Conservation (phyloP, 2,329 filamentous ascomycete species). For the Xylariaceae sp. region DNA sequence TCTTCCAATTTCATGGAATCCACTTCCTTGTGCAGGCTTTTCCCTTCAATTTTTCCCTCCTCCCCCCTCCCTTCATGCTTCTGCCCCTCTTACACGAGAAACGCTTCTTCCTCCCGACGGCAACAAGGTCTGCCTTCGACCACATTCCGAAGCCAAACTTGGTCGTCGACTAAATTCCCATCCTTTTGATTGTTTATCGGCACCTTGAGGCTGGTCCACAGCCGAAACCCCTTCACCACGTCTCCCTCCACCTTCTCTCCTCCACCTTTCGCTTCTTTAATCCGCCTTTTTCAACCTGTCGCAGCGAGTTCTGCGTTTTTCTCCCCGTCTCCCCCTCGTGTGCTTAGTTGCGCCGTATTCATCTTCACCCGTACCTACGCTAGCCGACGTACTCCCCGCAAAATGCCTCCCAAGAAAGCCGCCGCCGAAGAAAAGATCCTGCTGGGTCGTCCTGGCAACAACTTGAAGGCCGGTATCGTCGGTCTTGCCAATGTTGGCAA, state of each 20-base stretch:
- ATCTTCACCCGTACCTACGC: slow-evolving; percentile 52
- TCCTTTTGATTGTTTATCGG: slow-evolving; percentile 9
- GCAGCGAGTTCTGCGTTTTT: slow-evolving; percentile 64
- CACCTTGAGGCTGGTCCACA: slow-evolving; percentile 34
- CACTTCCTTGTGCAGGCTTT: slow-evolving; percentile 25
- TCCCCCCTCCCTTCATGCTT: slow-evolving; percentile 10
- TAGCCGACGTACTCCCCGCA: slow-evolving; percentile 53
- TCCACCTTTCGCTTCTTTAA: slow-evolving; percentile 49
- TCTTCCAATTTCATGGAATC: slow-evolving; percentile 21
- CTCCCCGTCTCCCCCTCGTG: slow-evolving; percentile 34
- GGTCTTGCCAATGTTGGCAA: slow-evolving; percentile 99
- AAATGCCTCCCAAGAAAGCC: slow-evolving; percentile 92
- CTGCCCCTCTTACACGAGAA: slow-evolving; percentile 19
- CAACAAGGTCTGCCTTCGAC: slow-evolving; percentile 20
- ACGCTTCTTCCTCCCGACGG: neutral
- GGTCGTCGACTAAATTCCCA: slow-evolving; percentile 23
- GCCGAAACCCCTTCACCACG: slow-evolving; percentile 40
- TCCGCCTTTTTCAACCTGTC: slow-evolving; percentile 43
- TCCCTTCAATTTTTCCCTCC: slow-evolving; percentile 20
- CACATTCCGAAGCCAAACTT: slow-evolving; percentile 12
- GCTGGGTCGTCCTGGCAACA: slow-evolving; percentile 94
- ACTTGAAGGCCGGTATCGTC: slow-evolving; percentile 98
- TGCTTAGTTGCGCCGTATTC: slow-evolving; percentile 46
- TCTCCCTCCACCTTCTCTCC: slow-evolving; percentile 36
- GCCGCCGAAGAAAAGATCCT: slow-evolving; percentile 93